Evolutionary conservation across 1,139 yeast genomes (phyloP), one percentile per base, ranked within the genome.

Genomic region (Torulaspora globosa): DNA sequence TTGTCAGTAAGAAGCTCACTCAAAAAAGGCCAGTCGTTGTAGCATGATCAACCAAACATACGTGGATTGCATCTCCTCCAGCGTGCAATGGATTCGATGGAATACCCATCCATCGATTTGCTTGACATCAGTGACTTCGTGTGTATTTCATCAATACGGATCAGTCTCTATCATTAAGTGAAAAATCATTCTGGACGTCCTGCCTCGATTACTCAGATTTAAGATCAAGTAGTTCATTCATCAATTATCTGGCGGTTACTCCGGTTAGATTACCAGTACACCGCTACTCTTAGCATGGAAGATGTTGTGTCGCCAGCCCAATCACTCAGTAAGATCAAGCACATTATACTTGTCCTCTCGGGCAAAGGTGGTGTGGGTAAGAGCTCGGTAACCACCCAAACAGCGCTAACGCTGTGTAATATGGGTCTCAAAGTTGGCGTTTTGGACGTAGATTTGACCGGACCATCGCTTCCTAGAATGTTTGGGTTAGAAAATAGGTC

Each of bases 321-420:
- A 36, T 79, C 90, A 3, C 68, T 87, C 28, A 65, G 66, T 24
- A 71, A 76, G 44, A 84, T 90, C 36, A 82, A 82, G 58, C 96
- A 92, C 63, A 83, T 90, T 41, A 68, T 89, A 2, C 73, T 92
- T 38, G 84, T 92, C 1, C 74, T 92, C 1, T 86, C 96, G 0
- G 97, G 96, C 3, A 89, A 89, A 65, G 97, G 97, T n/a, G 98
- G 95, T 62, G 98, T 92, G 1, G 99, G 99, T 1, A 92, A 92
- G 63, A 87, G 96, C 5, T 88, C 97, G 0, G 90, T 92, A 1
- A 90, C 98, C 0, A 85, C 97, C 0, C 98, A 94, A 63, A 74
- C 90, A 1, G 97, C 97, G 0, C 71, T 92, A 18, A 74, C 92
- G 0, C 71, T 94, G 30, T 88, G 80, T 5, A 70, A 75, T 27